Base-by-base conservation (phyloP, 2,329 filamentous ascomycete species). In the Alternaria hordeiaustralica region DNA sequence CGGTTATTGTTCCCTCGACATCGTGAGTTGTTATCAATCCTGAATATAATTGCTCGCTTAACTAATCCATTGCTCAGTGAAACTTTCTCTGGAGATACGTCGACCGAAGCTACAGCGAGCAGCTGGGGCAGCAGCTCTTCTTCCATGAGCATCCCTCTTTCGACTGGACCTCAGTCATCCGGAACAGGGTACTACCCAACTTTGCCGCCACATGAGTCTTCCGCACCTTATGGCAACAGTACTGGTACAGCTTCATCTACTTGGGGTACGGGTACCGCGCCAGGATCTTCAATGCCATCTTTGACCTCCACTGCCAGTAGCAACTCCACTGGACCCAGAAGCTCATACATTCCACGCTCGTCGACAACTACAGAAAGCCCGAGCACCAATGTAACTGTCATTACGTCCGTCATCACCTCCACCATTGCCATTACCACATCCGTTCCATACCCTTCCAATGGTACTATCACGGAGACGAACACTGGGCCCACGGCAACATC, bases 41-140 rank as follows among this genome's bases (percentile, higher is more conserved):
- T 46, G 13, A 25, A 25, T 25, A 25, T 25, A 25, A 25, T 51
- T 63, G 20, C 23, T 20, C 8, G 20, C 55, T 47, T 28, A 26
- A 62, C 60, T 67, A 23, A 71, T 45, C 11, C 50, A 15, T 20
- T 30, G 41, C 33, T 26, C 41, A 70, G 64, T 33, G 41, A 50
- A n/a, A 54, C 25, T 9, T 23, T 20, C 10, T 43, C 63, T 6
- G 47, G 30, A 23, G 7, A 21, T 65, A 73, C 69, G 12, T 65
- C 55, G 23, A 73, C 69, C 2, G 71, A 70, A 11, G 71, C 63
- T 26, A 69, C 66, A 23, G 59, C 64, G 11, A 68, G 66, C 11
- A 75, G 70, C 64, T 75, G 63, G 44, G 64, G 55, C 33, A 56
- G 30, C 36, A 56, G 61, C 21, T 62, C 67, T 20, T 60, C 65